Percentiles rank a stretch among this genome's conserved stretches.
Conservation (phyloP, 2,329 filamentous ascomycete species). For the Cryphonectria radicalis region DNA sequence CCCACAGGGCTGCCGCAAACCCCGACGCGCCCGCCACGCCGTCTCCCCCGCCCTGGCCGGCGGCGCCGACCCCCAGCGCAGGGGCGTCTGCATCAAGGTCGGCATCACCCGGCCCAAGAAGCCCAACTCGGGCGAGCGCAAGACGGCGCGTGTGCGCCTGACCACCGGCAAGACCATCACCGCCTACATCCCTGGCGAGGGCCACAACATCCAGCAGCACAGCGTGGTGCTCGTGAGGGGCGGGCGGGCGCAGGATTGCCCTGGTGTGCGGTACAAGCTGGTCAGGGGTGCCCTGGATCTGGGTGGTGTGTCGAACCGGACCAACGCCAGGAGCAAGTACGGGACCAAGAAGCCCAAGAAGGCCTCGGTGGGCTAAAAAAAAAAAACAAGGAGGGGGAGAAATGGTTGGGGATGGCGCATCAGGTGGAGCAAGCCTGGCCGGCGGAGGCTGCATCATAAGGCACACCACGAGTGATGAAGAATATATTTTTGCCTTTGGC, state of each 20-base stretch:
- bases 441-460: background rate
- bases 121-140: constrained; percentile 95
- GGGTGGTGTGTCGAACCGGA: constrained; percentile 87
- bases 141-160: constrained; percentile 89
- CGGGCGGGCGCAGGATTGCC: constrained; percentile 93
- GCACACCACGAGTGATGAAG: background rate
- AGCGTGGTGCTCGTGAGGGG: constrained; percentile 95
- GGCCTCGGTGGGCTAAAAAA: constrained; percentile 55
- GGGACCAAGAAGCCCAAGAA: constrained; percentile 98
- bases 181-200: constrained; percentile 95
- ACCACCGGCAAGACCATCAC: constrained; percentile 87
- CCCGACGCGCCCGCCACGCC: constrained; percentile 81
- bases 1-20: constrained; percentile 70
- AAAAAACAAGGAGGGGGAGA: constrained; percentile 16
- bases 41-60: constrained; percentile 81
- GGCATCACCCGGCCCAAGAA: constrained; percentile 96
- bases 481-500: background rate
- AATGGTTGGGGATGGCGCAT: background rate
- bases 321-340: constrained; percentile 90
- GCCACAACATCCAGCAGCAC: constrained; percentile 99
- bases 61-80: constrained; percentile 76
- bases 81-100: constrained; percentile 95
- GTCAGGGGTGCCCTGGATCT: constrained; percentile 91
- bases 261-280: constrained; percentile 94
- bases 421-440: background rate